Evolutionary conservation across 2,329 filamentous ascomycete genomes (phyloP), one percentile per base, ranked within the genome.

Genomic region (Aspergillus novofumigatus): DNA sequence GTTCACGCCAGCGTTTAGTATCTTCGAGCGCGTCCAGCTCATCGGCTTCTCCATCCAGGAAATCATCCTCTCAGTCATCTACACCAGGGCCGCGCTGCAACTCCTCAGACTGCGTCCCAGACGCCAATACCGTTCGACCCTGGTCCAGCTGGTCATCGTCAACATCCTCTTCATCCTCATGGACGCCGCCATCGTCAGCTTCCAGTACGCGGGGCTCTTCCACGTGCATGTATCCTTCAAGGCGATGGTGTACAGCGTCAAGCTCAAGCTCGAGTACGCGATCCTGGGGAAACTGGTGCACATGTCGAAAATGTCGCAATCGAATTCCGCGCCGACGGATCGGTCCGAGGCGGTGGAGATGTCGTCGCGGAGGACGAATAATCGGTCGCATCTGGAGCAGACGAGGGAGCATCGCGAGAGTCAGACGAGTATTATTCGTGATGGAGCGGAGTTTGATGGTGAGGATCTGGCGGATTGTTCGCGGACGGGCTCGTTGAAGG

Each of bases 111-210:
- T 64, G 14, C 64, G 68, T 52, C 64, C 62, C 25, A 64, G 67
- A n/a, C 59, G 53, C 17, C 58, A 61, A 20, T 67, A 59, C 53
- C 67, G 66, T n/a, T 66, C 67, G 51, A 67, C 65, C 20, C 78
- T 83, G 0, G 71, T 84, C 1, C 77, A 71, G 55, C 83, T 86
- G 77, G 84, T 87, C 57, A 76, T 83, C 23, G 69, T 78, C 53
- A 81, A 81, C 61, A 58, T 77, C 0, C 55, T 80, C 45, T 76
- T 80, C 58, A 76, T 81, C 28, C 54, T 77, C 5, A 73, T 81
- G 58, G 79, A 81, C 62, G 72, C 77, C 61, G 73, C 73, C 2
- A 44, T 78, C 41, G 64, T 81, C 38, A 67, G 69, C 26, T 62
- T 77, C 25, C 66, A 74, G 50, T 76, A 76, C 61, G 72, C 70